Percentiles rank a stretch among this genome's conserved stretches.
phyloP scores from a whole-genome alignment of 2,329 filamentous ascomycete species.

The Beauveria rudraprayagi region DNA sequence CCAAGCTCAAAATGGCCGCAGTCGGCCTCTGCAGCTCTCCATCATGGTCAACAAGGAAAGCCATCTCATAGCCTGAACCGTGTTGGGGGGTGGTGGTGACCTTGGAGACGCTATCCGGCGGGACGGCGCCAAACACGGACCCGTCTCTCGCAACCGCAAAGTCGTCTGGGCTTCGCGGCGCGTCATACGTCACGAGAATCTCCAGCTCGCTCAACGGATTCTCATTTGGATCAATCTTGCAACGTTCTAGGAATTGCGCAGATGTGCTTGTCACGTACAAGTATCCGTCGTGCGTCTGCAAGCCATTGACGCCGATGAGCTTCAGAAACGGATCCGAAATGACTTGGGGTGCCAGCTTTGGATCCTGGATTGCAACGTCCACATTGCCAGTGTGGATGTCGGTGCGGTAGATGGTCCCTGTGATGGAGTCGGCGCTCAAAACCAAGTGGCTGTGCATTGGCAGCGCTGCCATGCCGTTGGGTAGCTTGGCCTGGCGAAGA shows the following conservation, averaged over 20 bases:
- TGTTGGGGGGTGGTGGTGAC: neutral
- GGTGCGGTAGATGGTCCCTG: conserved; percentile 14
- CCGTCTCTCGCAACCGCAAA: conserved; percentile 14
- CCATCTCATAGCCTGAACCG: neutral
- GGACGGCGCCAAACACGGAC: conserved; percentile 10
- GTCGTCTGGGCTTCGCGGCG: conserved; percentile 13
- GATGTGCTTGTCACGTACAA: conserved; percentile 18
- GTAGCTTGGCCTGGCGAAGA: conserved; percentile 11
- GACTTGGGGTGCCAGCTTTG: neutral
- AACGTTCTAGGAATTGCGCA: conserved; percentile 11
- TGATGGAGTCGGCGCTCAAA: conserved; percentile 17
- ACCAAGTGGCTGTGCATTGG: conserved; percentile 13
- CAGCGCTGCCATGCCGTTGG: conserved; percentile 19
- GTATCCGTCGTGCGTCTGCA: conserved; percentile 13
- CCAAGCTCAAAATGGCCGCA: conserved; percentile 11
- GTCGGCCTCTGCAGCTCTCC: conserved; percentile 11
- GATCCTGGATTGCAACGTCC: conserved; percentile 14
- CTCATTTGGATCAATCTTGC: conserved; percentile 10
- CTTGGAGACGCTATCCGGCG: conserved; percentile 4
- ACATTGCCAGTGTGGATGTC: conserved; percentile 13
- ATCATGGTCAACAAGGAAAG: conserved; percentile 4
- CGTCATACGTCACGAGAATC: conserved; percentile 2
- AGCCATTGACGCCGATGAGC: conserved; percentile 16
- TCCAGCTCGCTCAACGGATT: conserved; percentile 9
- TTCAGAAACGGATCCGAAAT: conserved; percentile 7